phyloP scores from a whole-genome alignment of 2,329 filamentous ascomycete genomes.

The Diaporthe sp. region DNA sequence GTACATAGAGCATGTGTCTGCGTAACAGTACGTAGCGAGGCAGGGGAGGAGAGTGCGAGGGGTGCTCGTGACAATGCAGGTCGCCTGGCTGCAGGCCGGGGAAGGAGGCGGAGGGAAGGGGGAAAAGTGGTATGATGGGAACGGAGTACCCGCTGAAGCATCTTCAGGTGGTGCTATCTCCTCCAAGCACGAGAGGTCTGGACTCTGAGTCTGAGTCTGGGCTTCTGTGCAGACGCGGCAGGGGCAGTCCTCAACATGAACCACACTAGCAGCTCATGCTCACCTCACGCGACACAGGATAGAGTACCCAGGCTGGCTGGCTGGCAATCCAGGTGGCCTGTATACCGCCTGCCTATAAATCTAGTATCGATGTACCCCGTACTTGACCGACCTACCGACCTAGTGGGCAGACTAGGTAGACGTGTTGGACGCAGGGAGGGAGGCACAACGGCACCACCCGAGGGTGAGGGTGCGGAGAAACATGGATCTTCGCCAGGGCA shows the following conservation, averaged over 20 bases:
- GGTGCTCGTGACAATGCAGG: slow-evolving; percentile 31
- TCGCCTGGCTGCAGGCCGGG: slow-evolving; percentile 10
- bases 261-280: slow-evolving; percentile 28
- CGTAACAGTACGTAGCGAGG: not conserved
- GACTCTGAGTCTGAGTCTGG: not conserved
- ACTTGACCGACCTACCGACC: not conserved
- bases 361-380: not conserved
- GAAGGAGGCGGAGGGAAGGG: slow-evolving; percentile 5
- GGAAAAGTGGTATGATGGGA: slow-evolving; percentile 25
- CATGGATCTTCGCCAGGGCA: slow-evolving; percentile 5
- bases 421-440: not conserved
- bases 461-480: not conserved
- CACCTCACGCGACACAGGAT: slow-evolving; percentile 26
- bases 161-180: slow-evolving; percentile 20
- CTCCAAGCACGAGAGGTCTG: slow-evolving; percentile 11
- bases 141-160: not conserved
- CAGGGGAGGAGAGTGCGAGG: slow-evolving; percentile 20
- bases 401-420: not conserved
- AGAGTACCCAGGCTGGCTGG: not conserved
- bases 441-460: slow-evolving; percentile 7
- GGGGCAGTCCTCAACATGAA: slow-evolving; percentile 3
- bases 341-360: not conserved
- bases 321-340: not conserved
- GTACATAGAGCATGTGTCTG: not conserved
- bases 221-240: not conserved